Percentiles rank a stretch among this genome's conserved stretches.
Evolutionary conservation across 768 basidiomycete genomes (phyloP).

Genomic region (Rhodotorula kratochvilovae): DNA sequence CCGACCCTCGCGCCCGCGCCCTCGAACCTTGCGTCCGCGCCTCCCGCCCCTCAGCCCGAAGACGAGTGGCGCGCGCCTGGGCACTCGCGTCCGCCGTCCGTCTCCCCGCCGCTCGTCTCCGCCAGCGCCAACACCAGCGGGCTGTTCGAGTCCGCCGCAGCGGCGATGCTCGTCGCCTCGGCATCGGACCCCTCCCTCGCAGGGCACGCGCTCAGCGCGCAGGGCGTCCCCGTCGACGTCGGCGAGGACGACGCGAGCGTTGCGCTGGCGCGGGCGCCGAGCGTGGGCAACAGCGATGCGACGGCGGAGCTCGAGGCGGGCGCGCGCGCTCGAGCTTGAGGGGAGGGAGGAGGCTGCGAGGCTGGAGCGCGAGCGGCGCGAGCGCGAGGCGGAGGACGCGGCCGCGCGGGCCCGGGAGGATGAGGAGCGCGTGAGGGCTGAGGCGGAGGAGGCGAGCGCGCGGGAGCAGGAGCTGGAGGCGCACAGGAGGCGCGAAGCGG

Average conservation of each 20-base stretch:
- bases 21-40: too few relatives aligned
- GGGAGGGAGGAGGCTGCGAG: conserved; percentile 1
- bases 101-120: not conserved
- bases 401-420: conserved; percentile 12
- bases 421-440: conserved; percentile 21
- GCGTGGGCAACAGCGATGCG: not conserved
- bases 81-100: not conserved
- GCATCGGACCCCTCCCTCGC: not conserved
- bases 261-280: not conserved
- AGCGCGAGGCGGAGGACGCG: not conserved
- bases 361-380: not conserved
- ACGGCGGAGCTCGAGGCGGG: not conserved
- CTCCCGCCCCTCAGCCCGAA: not conserved
- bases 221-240: not conserved
- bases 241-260: not conserved
- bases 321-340: not conserved
- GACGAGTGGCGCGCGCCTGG: not conserved
- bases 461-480: conserved; percentile 27
- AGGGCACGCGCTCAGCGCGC: not conserved
- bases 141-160: not conserved
- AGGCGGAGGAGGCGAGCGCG: conserved; percentile 19
- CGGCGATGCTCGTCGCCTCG: conserved; percentile 7
- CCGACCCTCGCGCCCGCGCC: too few relatives aligned
- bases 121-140: not conserved
- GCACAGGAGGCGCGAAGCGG: conserved; percentile 26